Conservation (phyloP, 208 protist genomes). For the Leishmania braziliensis region DNA sequence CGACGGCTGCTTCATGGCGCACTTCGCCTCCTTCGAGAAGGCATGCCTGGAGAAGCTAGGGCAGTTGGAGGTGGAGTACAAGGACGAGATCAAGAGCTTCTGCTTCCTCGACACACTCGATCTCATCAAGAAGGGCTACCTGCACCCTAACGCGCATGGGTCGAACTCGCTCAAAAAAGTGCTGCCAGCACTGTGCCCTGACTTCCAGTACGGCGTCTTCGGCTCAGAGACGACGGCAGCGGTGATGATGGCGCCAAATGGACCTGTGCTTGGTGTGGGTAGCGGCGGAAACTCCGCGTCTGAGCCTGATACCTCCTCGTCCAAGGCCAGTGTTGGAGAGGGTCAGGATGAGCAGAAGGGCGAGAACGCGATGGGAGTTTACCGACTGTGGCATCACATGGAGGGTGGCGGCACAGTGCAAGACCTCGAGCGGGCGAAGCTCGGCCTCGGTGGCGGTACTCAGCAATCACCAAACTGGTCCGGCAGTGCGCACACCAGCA, state of each 20-base stretch:
- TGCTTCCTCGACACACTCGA: conserved; percentile 91
- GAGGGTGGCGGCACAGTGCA: conserved; percentile 81
- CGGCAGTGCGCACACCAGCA: conserved; percentile 21
- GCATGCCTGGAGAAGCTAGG: conserved; percentile 86
- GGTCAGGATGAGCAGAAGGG: conserved; percentile 72
- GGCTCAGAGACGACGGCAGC: conserved; percentile 43
- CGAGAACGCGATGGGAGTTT: conserved; percentile 90
- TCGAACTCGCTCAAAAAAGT: conserved; percentile 92
- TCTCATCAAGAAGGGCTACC: conserved; percentile 75
- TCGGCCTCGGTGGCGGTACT: conserved; percentile 4
- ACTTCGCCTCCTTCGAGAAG: conserved; percentile 91
- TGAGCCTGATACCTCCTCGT: neutral
- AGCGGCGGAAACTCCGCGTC: neutral
- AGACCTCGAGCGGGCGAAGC: conserved; percentile 51
- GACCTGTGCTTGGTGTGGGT: neutral
- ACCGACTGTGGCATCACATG: conserved; percentile 89
- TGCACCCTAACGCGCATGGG: conserved; percentile 83
- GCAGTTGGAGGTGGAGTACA: conserved; percentile 70
- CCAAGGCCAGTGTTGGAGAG: conserved; percentile 5
- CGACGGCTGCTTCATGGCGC: conserved; percentile 88
- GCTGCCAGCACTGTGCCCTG: conserved; percentile 82
- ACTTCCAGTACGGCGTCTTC: conserved; percentile 89
- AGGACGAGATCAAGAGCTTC: conserved; percentile 81
- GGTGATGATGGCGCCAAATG: neutral
- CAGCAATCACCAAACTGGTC: neutral